Percentiles rank a stretch among this genome's conserved stretches.
Evolutionary conservation across 345 rosid genomes (phyloP).

Genomic region (Boechera retrofracta): DNA sequence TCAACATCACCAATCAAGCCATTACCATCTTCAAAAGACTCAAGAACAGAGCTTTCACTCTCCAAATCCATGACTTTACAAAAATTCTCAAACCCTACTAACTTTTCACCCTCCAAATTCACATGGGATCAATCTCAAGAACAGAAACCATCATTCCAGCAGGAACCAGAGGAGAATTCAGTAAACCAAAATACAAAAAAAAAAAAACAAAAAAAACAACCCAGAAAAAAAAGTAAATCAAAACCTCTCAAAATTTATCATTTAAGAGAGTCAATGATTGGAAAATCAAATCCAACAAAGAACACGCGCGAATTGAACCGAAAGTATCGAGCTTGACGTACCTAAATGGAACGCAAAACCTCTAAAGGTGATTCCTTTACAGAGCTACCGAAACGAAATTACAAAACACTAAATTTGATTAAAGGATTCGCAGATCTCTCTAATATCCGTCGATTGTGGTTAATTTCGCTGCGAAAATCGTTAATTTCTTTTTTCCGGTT

Average conservation of each 20-base stretch:
- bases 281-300: constrained; percentile 18
- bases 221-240: not conserved
- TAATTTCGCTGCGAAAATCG: constrained; percentile 32
- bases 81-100: constrained; percentile 13
- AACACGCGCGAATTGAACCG: constrained; percentile 11
- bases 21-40: constrained; percentile 58
- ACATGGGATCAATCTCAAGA: constrained; percentile 62
- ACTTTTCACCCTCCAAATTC: constrained; percentile 26
- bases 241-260: constrained; percentile 21
- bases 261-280: not conserved
- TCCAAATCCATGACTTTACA: constrained; percentile 51
- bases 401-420: constrained; percentile 52
- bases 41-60: constrained; percentile 51
- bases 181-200: constrained; percentile 6
- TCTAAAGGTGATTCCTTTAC: constrained; percentile 45
- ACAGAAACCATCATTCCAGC: constrained; percentile 61
- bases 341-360: constrained; percentile 47
- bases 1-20: constrained; percentile 42
- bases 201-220: constrained; percentile 40
- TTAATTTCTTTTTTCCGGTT: not conserved
- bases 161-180: constrained; percentile 44
- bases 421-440: constrained; percentile 46
- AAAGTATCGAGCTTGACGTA: constrained; percentile 33
- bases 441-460: constrained; percentile 32
- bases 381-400: constrained; percentile 31